A percentile compares a stretch with the other conserved stretches of the same genome.
Conservation (phyloP, 139 green algal genomes). For the Tetradesmus obliquus region DNA sequence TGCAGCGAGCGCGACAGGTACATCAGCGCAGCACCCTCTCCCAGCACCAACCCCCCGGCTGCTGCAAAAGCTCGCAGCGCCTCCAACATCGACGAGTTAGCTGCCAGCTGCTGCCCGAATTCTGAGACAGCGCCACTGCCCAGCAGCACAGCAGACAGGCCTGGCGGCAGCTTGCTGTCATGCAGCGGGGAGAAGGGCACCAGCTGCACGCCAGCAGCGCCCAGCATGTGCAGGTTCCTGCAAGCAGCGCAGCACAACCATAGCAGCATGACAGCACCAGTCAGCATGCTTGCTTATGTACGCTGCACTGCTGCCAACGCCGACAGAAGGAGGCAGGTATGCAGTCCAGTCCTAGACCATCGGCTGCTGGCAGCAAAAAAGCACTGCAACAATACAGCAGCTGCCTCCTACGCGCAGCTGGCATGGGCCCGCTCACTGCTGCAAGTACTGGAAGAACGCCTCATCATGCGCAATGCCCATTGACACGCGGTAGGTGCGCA, state of each 20-base stretch:
- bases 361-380: too few relatives aligned
- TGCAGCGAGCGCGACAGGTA: conserved; percentile 78
- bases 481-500: conserved; percentile 23
- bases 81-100: conserved; percentile 73
- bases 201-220: conserved; percentile 80
- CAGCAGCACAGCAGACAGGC: conserved; percentile 86
- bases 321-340: not conserved
- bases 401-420: not conserved
- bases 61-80: conserved; percentile 83
- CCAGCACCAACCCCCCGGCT: conserved; percentile 90
- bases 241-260: conserved; percentile 71
- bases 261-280: conserved; percentile 80
- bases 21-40: conserved; percentile 90
- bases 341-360: too few relatives aligned
- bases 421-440: conserved; percentile 16
- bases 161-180: conserved; percentile 80
- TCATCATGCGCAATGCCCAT: conserved; percentile 39
- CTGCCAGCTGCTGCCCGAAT: conserved; percentile 75
- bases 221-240: conserved; percentile 72
- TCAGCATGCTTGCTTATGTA: conserved; percentile 49
- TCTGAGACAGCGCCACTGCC: conserved; percentile 85
- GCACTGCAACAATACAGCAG: not conserved
- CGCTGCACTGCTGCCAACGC: too few relatives aligned
- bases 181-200: conserved; percentile 92
- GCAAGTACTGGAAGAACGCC: conserved; percentile 42